Percentiles rank a stretch among this genome's conserved stretches.
Evolutionary conservation across 2,329 filamentous ascomycete genomes (phyloP).

Genomic region (Colletotrichum trifolii): DNA sequence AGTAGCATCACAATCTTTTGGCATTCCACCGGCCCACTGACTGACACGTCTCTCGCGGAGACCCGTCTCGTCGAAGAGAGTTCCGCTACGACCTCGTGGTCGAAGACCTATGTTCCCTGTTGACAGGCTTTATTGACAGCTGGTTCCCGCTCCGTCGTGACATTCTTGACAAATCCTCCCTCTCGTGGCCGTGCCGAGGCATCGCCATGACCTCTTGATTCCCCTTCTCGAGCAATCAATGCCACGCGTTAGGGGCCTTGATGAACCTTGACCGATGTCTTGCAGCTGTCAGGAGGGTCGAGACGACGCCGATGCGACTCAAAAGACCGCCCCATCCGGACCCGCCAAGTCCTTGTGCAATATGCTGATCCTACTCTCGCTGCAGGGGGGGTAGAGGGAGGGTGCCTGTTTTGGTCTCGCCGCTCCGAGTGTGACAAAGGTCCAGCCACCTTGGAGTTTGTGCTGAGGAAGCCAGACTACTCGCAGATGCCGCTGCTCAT

Average conservation of each 20-base stretch:
- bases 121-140: neutral
- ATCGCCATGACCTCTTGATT: constrained; percentile 19
- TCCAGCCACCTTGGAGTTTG: neutral
- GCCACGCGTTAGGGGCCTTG: neutral
- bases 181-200: neutral
- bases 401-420: neutral
- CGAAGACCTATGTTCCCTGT: constrained; percentile 17
- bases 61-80: no score
- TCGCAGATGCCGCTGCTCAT: constrained; percentile 30
- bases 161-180: constrained; percentile 7
- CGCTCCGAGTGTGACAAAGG: constrained; percentile 16
- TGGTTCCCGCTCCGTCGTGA: no score
- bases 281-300: constrained; percentile 33
- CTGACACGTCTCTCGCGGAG: no score
- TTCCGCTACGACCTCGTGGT: neutral
- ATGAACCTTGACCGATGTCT: constrained; percentile 28
- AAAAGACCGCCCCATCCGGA: constrained; percentile 9
- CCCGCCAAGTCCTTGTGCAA: constrained; percentile 24
- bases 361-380: constrained; percentile 23
- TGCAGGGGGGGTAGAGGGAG: constrained; percentile 1
- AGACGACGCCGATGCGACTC: constrained; percentile 21
- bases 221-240: neutral
- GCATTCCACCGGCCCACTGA: no score
- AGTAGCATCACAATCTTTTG: no score
- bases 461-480: neutral